Conservation (phyloP, 371 early-diverging fungal genomes). For the Rhizopus microsporus region DNA sequence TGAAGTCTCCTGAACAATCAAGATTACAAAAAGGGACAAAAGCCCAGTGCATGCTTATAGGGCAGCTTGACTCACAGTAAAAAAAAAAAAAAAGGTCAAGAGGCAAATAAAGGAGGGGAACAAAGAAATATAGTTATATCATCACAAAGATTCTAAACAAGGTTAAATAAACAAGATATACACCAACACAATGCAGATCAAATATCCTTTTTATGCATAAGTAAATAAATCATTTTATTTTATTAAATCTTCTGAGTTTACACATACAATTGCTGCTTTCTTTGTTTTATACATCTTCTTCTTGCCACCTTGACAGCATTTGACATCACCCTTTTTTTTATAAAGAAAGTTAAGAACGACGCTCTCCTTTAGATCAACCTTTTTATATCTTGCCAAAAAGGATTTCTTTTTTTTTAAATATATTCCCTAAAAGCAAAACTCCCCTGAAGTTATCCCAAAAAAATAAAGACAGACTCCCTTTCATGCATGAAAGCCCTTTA, state of each 20-base stretch:
- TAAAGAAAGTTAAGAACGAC: no score
- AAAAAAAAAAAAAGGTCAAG: conserved; percentile 1
- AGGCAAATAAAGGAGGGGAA: neutral
- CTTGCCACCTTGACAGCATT: no score
- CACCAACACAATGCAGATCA: no score
- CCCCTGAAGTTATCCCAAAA: neutral
- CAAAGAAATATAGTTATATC: neutral
- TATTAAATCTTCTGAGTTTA: neutral
- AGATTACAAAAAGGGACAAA: conserved; percentile 23
- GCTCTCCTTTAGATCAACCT: no score
- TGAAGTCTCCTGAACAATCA: conserved; percentile 28
- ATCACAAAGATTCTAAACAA: neutral
- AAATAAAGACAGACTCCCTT: neutral
- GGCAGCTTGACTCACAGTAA: conserved; percentile 18
- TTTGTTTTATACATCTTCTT: no score
- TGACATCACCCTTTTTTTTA: no score
- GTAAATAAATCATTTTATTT: neutral
- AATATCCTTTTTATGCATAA: neutral
- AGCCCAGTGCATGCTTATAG: conserved; percentile 41
- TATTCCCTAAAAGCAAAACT: no score
- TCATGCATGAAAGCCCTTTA: no score
- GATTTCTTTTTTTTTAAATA: no score
- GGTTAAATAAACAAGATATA: no score
- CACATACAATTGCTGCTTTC: no score
- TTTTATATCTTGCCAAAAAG: no score